Evolutionary conservation across 2,329 filamentous ascomycete species (phyloP).

Genomic region (Penicillium sp.): DNA sequence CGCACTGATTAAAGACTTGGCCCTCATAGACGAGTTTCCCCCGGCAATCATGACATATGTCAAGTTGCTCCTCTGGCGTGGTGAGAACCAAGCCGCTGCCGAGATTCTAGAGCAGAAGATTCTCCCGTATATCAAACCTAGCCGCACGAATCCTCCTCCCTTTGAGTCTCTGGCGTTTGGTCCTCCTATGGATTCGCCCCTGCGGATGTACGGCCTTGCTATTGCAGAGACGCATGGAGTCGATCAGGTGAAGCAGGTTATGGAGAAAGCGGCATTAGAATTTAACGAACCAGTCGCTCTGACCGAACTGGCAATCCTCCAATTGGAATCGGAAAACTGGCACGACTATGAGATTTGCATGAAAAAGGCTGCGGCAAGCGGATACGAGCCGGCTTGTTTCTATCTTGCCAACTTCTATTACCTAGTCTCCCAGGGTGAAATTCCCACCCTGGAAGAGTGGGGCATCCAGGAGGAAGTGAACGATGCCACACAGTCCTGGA

Average conservation of each 20-base stretch:
- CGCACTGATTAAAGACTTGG: constrained; percentile 23
- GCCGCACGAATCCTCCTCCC: not conserved
- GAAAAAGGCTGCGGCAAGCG: constrained; percentile 33
- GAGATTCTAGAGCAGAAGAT: constrained; percentile 28
- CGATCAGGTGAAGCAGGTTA: constrained; percentile 20
- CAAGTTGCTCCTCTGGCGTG: constrained; percentile 25
- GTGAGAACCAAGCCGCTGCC: constrained; percentile 23
- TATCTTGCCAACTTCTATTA: constrained; percentile 41
- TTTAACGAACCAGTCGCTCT: constrained; percentile 34
- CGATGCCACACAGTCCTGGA: not conserved
- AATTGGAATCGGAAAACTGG: constrained; percentile 25
- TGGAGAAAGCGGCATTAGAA: constrained; percentile 28
- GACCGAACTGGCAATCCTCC: constrained; percentile 25
- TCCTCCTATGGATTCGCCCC: constrained; percentile 25
- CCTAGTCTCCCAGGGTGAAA: constrained; percentile 28
- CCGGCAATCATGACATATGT: constrained; percentile 32
- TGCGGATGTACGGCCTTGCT: constrained; percentile 27
- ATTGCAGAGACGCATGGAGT: constrained; percentile 8
- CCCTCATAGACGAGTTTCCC: constrained; percentile 26
- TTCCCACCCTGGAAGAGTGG: constrained; percentile 24
- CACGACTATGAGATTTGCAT: constrained; percentile 38
- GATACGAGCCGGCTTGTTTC: constrained; percentile 31
- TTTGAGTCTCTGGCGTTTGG: constrained; percentile 14
- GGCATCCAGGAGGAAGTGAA: not conserved
- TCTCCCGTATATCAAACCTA: constrained; percentile 23